These are phyloP conservation scores for Austroboletus niveus DNA, from an alignment of 1,284 basidiomycete species.

Conservation along the genomic window DNA sequence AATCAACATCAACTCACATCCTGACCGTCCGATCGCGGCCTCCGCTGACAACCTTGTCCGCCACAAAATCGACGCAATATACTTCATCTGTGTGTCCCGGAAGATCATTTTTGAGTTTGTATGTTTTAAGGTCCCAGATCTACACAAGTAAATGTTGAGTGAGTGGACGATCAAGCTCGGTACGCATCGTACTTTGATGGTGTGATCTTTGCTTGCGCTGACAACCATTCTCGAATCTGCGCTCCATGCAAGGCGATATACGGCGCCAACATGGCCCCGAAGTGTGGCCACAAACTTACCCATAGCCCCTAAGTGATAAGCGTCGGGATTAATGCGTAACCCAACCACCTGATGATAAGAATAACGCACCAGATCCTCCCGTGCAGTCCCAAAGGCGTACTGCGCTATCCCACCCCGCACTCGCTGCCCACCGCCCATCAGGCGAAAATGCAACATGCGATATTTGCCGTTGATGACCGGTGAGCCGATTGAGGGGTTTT, in stretches of 20 bases:
- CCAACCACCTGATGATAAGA: neutral
- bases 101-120: conserved; percentile 90
- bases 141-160: conserved; percentile 30
- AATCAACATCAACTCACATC: conserved; percentile 44
- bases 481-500: conserved; percentile 86
- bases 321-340: neutral
- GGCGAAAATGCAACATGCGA: conserved; percentile 96
- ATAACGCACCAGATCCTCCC: conserved; percentile 19
- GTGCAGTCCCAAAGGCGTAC: conserved; percentile 87
- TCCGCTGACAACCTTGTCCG: conserved; percentile 96
- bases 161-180: neutral
- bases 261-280: conserved; percentile 91
- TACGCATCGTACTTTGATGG: conserved; percentile 72
- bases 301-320: conserved; percentile 54
- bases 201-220: conserved; percentile 94
- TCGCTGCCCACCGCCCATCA: conserved; percentile 89
- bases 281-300: conserved; percentile 93
- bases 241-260: conserved; percentile 94
- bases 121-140: conserved; percentile 95
- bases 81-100: conserved; percentile 98
- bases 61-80: conserved; percentile 97
- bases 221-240: conserved; percentile 91
- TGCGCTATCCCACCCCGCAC: conserved; percentile 89
- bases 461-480: conserved; percentile 95
- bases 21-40: conserved; percentile 75